Evolutionary conservation across 163 green algal species (phyloP).

Genomic region (Scenedesmus sp.): DNA sequence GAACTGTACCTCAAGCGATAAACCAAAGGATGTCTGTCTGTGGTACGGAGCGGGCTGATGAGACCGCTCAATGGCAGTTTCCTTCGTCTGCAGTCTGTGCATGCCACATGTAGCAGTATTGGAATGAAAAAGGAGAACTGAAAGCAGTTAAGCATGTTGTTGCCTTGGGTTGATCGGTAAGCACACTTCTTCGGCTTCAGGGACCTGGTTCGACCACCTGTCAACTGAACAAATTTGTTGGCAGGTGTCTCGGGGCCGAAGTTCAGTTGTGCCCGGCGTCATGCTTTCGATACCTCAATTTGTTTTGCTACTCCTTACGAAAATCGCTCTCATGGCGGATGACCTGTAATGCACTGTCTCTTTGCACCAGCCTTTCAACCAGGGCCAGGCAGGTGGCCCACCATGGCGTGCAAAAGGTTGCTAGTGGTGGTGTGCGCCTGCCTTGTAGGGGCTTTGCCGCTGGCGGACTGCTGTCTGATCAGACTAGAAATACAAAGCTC

Average conservation of each 20-base stretch:
- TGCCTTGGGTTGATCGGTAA: background rate
- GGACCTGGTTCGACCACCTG: background rate
- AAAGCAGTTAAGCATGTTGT: background rate
- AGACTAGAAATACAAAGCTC: background rate
- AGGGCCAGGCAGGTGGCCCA: background rate
- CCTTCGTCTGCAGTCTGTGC: background rate
- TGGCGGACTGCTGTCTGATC: background rate
- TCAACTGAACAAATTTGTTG: conserved; percentile 15
- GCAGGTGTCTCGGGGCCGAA: background rate
- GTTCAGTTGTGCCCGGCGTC: background rate
- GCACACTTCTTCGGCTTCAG: background rate
- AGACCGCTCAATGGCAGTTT: background rate
- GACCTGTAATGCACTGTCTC: background rate
- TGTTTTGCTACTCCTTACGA: background rate
- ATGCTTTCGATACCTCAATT: background rate
- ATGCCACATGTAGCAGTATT: background rate
- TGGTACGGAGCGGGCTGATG: no score
- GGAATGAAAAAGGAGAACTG: background rate
- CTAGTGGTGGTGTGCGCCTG: background rate
- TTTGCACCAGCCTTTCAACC: background rate
- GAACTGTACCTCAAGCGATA: background rate
- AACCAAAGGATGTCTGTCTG: background rate
- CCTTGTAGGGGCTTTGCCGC: background rate
- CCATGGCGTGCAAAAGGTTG: background rate
- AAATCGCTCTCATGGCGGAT: background rate